These are phyloP conservation scores for Chrysoporthe puriensis DNA, from an alignment of 2,329 filamentous ascomycete species.

Conservation along the genomic window DNA sequence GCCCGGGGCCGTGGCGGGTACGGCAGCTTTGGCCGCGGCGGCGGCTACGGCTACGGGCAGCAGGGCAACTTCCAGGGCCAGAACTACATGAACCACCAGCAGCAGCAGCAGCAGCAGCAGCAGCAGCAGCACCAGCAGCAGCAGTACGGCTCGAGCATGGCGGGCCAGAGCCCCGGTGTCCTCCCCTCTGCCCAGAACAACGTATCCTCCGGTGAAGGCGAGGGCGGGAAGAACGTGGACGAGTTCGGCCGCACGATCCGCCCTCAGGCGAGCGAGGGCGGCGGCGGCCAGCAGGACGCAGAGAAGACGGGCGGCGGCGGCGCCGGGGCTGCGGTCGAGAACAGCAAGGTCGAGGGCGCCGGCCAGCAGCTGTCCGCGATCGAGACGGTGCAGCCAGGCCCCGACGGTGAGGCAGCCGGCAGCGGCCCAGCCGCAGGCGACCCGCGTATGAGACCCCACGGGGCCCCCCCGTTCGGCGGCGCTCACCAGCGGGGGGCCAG, in stretches of 20 bases:
- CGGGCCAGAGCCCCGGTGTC: constrained; percentile 22
- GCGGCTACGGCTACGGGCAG: constrained; percentile 51
- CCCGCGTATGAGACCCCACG: constrained; percentile 26
- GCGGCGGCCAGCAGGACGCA: constrained; percentile 2
- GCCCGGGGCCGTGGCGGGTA: constrained; percentile 58
- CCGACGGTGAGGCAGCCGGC: constrained; percentile 3
- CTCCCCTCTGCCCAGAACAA: constrained; percentile 11
- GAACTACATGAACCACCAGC: constrained; percentile 33
- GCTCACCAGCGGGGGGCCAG: constrained; percentile 25
- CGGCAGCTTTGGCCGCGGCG: constrained; percentile 53
- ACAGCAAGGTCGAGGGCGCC: constrained; percentile 10
- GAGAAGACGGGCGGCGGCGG: constrained; percentile 23
- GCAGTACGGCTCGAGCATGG: constrained; percentile 30
- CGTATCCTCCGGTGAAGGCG: constrained; percentile 25
- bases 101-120: constrained; percentile 27
- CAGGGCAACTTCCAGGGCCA: constrained; percentile 37
- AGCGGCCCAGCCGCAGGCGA: constrained; percentile 18
- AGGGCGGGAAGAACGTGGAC: constrained; percentile 33
- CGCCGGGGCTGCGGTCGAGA: constrained; percentile 28
- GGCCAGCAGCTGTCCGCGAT: constrained; percentile 13
- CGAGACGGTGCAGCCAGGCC: constrained; percentile 11
- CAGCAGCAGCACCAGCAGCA: constrained; percentile 30
- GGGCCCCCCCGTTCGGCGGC: constrained; percentile 13
- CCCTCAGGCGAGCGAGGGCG: constrained; percentile 26
- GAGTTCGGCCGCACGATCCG: constrained; percentile 38